These are phyloP conservation scores for Hemileccinum impolitum DNA, from an alignment of 768 basidiomycete genomes.

Conservation along the genomic window DNA sequence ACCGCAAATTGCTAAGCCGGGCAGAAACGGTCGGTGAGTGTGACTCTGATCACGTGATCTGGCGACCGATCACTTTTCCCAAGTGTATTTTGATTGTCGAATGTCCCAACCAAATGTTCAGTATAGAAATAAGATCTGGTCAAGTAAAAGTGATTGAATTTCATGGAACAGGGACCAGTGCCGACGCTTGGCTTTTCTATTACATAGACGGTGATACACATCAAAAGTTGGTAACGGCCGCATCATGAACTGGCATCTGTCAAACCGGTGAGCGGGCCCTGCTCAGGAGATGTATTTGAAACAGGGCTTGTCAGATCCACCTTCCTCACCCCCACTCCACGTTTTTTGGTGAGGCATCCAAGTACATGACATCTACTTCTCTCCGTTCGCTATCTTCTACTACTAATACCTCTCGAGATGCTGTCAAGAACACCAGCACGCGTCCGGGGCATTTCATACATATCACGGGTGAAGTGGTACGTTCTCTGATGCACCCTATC, in stretches of 20 bases:
- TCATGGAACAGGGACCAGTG: too few relatives aligned
- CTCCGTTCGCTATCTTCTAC: too few relatives aligned
- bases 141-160: too few relatives aligned
- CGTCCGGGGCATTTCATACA: conserved; percentile 6
- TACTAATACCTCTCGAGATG: neutral
- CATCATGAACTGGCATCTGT: too few relatives aligned
- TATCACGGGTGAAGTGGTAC: conserved; percentile 18
- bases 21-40: conserved; percentile 14
- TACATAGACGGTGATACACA: too few relatives aligned
- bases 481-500: neutral
- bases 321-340: neutral
- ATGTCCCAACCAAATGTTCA: too few relatives aligned
- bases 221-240: too few relatives aligned
- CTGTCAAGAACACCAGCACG: neutral
- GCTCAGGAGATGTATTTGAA: neutral
- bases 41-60: conserved; percentile 18
- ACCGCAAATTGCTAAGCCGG: conserved; percentile 13
- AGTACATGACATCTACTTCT: neutral
- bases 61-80: too few relatives aligned
- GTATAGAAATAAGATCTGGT: too few relatives aligned
- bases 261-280: too few relatives aligned
- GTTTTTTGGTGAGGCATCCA: conserved; percentile 11
- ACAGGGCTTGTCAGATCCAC: neutral
- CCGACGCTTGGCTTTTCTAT: too few relatives aligned
- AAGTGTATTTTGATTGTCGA: too few relatives aligned